Base-by-base conservation (phyloP, 495 filamentous ascomycete genomes). In the Lophium mytilinum region DNA sequence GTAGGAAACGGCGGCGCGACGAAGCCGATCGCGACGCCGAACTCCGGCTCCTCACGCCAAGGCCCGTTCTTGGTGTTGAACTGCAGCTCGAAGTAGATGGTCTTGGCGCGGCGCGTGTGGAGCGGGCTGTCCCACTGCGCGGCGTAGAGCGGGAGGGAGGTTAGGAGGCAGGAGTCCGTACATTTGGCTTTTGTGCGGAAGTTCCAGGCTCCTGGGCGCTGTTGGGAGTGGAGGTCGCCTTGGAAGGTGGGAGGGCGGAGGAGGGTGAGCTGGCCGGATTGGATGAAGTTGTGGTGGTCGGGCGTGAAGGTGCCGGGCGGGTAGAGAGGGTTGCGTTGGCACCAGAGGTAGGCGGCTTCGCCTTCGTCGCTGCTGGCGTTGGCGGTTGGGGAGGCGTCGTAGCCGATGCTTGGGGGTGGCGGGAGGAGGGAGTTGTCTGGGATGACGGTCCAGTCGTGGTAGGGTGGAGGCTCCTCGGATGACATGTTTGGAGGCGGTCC, bases 341-440 rank as follows among this genome's bases (percentile, higher is more conserved):
- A 90, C 80, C 87, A 97, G 15, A 72, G 68, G 66, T 87, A 82
- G 45, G 86, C 92, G 7, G 81, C 80, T 18, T 88, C 79, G 61
- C 86, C 85, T 57, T 90, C 83, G 34, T 74, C 73, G 36, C 72
- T 72, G 12, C 81, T 81, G 5, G 91, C 86, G 73, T 96, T 96
- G 58, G 83, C 85, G 1, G 85, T 78, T 4, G 80, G 80, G 15
- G 88, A 92, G 40, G 61, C 67, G 45, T 85, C 79, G 63, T 84
- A 81, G 37, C 83, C 80, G 57, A 90, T 71, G 43, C 77, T 72
- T 1, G 92, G 90, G 0, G 92, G 89, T 1, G 92, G 92, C 0
- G 90, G 90, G 49, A 95, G 84, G 37, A 83, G 77, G 0, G 88
- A 73, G 24, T 80, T 93, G 68, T 95, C 90, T 3, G 87, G 88